Conservation (phyloP, 257 asterid genomes). For the Solanum clarkiae region DNA sequence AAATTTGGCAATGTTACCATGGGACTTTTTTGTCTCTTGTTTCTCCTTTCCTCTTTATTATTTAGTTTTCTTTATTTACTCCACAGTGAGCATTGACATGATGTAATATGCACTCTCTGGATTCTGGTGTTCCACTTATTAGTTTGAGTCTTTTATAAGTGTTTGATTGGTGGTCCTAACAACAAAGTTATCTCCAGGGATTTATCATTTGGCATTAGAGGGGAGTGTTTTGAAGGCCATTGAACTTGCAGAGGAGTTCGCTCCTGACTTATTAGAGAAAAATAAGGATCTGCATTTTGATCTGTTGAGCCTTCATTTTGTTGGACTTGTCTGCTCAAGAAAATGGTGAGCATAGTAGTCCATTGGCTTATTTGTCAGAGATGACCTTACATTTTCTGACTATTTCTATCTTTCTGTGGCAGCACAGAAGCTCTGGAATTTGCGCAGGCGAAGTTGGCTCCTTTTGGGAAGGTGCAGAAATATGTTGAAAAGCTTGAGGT, state of each 20-base stretch:
- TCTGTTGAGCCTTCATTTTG: slow-evolving; percentile 76
- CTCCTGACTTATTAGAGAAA: slow-evolving; percentile 64
- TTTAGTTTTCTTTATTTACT: neutral
- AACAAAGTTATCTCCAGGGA: slow-evolving; percentile 39
- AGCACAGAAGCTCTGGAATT: slow-evolving; percentile 86
- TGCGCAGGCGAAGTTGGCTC: slow-evolving; percentile 65
- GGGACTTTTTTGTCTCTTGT: neutral
- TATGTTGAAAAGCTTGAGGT: slow-evolving; percentile 70
- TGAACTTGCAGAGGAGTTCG: slow-evolving; percentile 59
- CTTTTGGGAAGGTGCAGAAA: slow-evolving; percentile 73
- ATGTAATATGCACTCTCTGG: neutral
- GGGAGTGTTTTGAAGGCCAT: slow-evolving; percentile 73
- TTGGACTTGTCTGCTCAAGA: slow-evolving; percentile 60
- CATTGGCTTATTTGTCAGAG: neutral
- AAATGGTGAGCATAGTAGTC: slow-evolving; percentile 42
- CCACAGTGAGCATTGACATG: neutral
- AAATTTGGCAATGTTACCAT: neutral
- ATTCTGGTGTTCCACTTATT: neutral
- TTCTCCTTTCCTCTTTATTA: neutral
- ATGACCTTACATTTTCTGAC: neutral
- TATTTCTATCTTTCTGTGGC: slow-evolving; percentile 21
- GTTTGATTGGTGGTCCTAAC: neutral
- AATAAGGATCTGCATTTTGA: slow-evolving; percentile 78
- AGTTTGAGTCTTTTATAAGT: neutral
- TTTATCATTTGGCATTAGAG: slow-evolving; percentile 40